phyloP scores from a whole-genome alignment of 306 rosid genomes.

The Cucurbita maxima region DNA sequence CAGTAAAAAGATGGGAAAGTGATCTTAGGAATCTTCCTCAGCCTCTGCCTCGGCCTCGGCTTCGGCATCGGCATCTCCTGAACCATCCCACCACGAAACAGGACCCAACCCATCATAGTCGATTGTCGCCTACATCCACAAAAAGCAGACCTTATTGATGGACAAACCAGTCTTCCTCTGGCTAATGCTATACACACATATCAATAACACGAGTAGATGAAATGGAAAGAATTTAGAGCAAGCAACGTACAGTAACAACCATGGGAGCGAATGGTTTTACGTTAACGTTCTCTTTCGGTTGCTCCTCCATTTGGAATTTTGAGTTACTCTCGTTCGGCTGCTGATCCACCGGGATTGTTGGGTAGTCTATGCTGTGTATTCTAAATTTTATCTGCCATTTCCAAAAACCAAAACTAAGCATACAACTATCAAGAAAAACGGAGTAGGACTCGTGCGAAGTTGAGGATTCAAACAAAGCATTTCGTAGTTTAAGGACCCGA shows the following conservation, averaged over 20 bases:
- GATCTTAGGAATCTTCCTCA: background rate
- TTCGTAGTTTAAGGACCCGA: background rate
- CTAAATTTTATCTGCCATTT: conserved; percentile 40
- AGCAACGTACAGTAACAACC: conserved; percentile 42
- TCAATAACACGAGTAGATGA: background rate
- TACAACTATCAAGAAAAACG: background rate
- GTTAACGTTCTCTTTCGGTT: conserved; percentile 24
- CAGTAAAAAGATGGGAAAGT: background rate
- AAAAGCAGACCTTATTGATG: background rate
- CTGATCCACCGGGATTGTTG: conserved; percentile 42
- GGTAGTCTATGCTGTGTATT: conserved; percentile 47
- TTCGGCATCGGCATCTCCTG: conserved; percentile 3
- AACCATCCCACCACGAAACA: conserved; percentile 28
- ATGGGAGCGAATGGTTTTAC: conserved; percentile 67
- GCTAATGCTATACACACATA: background rate
- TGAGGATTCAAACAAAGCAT: background rate
- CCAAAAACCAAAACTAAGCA: conserved; percentile 5
- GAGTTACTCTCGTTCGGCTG: conserved; percentile 30
- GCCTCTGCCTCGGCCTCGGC: background rate
- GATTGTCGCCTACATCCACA: conserved; percentile 16
- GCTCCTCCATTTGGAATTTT: conserved; percentile 31
- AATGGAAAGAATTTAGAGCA: background rate
- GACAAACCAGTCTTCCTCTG: background rate
- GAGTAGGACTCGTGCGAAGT: background rate
- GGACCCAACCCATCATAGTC: conserved; percentile 30